Evolutionary conservation across 306 rosid genomes (phyloP), one percentile per base, ranked within the genome.

Genomic region (Urtica urens): DNA sequence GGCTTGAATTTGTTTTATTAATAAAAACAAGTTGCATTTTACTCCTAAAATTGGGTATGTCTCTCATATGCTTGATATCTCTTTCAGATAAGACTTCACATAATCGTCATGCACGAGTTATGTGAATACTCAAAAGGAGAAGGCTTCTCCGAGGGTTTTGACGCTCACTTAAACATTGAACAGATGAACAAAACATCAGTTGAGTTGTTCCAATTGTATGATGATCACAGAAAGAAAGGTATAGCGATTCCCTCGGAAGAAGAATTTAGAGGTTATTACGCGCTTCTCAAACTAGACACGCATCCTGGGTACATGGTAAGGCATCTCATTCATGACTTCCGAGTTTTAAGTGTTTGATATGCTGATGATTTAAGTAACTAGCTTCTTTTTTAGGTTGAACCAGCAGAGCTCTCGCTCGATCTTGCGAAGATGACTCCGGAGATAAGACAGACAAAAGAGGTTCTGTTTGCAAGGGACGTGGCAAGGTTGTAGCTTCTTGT

Each of bases 131-230:
- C 92, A 44, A 90, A 74, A 72, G 99, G 99, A 62, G 99, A 90
- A 62, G 99, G 99, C 58, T 90, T 90, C 62, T 71, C 95, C 0
- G 99, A 90, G 74, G 99, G 99, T 57, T 90, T 90, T 71, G 99
- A 90, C 57, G 95, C 99, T 56, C 99, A 90, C 75, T 94, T 90
- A 55, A 90, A 90, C 64, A 90, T 90, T 65, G 99, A 90, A 70
- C 99, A 90, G 79, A 90, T 90, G 99, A 90, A 90, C 72, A 90
- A 90, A 72, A 80, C 99, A 52, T 90, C 99, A 25, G 94, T 85
- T 53, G 99, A 90, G 55, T 68, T 90, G 81, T 85, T 90, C 65
- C 92, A 90, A 72, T 37, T 90, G 83, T 90, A 85, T 63, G 95
- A 90, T 55, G 95, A 90, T 71, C 99, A 90, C 72, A 81, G 99